A percentile compares a stretch with the other conserved stretches of the same genome.
These are phyloP conservation scores for Cutaneotrichosporon sp. DNA, from an alignment of 1,284 basidiomycete genomes.

Conservation along the genomic window DNA sequence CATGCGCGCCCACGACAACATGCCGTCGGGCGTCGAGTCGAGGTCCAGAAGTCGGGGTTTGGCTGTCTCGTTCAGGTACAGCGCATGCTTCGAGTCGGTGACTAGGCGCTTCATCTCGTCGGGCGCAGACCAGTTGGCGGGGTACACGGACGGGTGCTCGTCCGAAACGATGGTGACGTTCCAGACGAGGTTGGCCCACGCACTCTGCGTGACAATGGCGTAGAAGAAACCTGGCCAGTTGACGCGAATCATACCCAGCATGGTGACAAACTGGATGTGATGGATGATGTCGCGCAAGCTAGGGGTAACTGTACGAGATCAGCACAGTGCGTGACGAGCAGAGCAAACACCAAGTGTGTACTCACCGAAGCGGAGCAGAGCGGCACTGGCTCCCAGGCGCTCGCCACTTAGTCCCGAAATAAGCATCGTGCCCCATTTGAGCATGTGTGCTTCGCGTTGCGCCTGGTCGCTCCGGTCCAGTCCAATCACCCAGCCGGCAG, in stretches of 20 bases:
- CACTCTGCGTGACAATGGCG: slow-evolving; percentile 77
- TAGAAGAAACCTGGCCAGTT: slow-evolving; percentile 92
- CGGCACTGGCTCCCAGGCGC: slow-evolving; percentile 77
- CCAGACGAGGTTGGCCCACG: slow-evolving; percentile 84
- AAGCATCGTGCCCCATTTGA: slow-evolving; percentile 75
- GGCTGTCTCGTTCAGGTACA: slow-evolving; percentile 69
- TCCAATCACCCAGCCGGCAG: slow-evolving; percentile 69
- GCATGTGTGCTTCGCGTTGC: slow-evolving; percentile 40
- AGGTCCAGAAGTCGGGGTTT: slow-evolving; percentile 55
- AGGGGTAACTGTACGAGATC: slow-evolving; percentile 70
- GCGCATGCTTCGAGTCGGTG: slow-evolving; percentile 66
- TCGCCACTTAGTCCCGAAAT: slow-evolving; percentile 93
- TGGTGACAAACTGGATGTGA: slow-evolving; percentile 76
- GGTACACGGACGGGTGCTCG: slow-evolving; percentile 65
- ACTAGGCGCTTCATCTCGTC: slow-evolving; percentile 68
- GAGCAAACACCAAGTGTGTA: slow-evolving; percentile 26
- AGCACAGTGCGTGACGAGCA: background rate
- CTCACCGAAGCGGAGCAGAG: slow-evolving; percentile 83
- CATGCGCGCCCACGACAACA: slow-evolving; percentile 74
- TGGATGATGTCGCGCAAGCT: slow-evolving; percentile 89
- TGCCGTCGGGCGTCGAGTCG: slow-evolving; percentile 57
- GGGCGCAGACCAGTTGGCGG: slow-evolving; percentile 63
- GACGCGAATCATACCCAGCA: slow-evolving; percentile 87
- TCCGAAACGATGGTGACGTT: slow-evolving; percentile 69
- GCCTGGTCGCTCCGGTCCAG: slow-evolving; percentile 25